Evolutionary conservation across 2,329 filamentous ascomycete species (phyloP), one percentile per base, ranked within the genome.

Genomic region (Trichocomaceae sp.): DNA sequence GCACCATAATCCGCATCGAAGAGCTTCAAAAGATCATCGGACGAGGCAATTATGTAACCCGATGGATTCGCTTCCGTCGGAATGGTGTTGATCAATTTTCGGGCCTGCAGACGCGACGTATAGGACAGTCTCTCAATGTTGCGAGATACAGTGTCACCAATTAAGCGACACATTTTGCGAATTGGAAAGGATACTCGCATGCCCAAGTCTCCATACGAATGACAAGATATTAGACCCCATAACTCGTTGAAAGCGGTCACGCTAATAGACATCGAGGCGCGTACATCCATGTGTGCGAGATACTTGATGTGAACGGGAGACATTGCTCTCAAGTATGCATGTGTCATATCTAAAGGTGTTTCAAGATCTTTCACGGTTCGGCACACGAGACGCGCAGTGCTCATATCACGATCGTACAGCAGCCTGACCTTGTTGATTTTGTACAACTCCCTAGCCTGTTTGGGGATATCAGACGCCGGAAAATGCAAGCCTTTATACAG

Each of bases 161-260:
- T 83, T 4, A 96, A 75, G 5, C 90, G 84, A 68, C 90, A 96
- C 85, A 96, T 92, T 69, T 95, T 95, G 12, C 90, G 81, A 48
- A 95, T 90, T 0, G 90, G 90, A 64, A 96, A 96, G 0, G 88
- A 88, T 0, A 96, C 89, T n/a, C 90, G 81, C 88, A 93, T 95
- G 3, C 90, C 90, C 45, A 79, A 80, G 1, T 71, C 59, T 0
- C 87, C 90, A 62, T 95, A 95, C 0, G 86, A 83, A 66, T 96
- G 90, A 58, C 90, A 95, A 1, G 89, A 84, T 41, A 96, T 90
- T 26, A 96, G 74, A 0, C 90, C 91, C 91, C 90, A 96, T 0
- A 96, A 73, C 62, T 95, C 87, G 61, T 82, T 79, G 62, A 95
- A 93, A 0, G 88, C 88, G 60, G 90, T 93, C 64, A 96, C 88